Conservation (phyloP, 495 filamentous ascomycete species). For the Xylaria scruposa region DNA sequence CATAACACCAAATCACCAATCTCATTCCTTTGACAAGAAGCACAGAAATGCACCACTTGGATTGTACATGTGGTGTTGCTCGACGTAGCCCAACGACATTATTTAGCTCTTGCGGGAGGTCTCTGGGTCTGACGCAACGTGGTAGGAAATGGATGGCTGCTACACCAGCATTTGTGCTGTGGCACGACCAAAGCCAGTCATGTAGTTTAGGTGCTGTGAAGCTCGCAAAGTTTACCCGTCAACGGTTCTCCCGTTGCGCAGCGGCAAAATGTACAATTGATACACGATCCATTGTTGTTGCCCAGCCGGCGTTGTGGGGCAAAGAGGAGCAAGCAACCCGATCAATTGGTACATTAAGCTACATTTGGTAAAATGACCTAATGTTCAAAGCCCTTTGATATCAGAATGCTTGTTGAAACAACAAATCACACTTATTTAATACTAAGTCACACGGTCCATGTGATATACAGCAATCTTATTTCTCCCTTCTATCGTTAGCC, state of each 20-base stretch:
- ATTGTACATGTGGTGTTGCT: not conserved
- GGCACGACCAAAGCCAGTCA: conserved; percentile 17
- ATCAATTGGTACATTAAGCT: no score
- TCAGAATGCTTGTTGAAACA: not conserved
- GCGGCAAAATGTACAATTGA: not conserved
- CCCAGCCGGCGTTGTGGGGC: conserved; percentile 5
- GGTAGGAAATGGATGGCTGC: conserved; percentile 16
- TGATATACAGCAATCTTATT: not conserved
- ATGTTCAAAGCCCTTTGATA: no score
- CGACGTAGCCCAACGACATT: not conserved
- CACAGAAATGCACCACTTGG: not conserved
- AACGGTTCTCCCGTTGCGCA: not conserved
- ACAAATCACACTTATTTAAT: no score
- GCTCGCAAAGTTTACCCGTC: not conserved
- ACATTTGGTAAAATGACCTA: no score
- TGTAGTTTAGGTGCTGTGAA: conserved; percentile 6
- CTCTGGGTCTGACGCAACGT: conserved; percentile 5
- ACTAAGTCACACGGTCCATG: no score
- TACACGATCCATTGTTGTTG: not conserved
- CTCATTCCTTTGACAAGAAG: not conserved
- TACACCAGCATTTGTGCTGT: conserved; percentile 4
- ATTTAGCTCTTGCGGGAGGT: not conserved
- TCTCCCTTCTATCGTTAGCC: not conserved
- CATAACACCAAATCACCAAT: not conserved
- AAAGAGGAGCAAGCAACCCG: not conserved